Percentiles rank a stretch among this genome's conserved stretches.
These are phyloP conservation scores for Trametes sp. DNA, from an alignment of 1,284 basidiomycete species.

Conservation along the genomic window DNA sequence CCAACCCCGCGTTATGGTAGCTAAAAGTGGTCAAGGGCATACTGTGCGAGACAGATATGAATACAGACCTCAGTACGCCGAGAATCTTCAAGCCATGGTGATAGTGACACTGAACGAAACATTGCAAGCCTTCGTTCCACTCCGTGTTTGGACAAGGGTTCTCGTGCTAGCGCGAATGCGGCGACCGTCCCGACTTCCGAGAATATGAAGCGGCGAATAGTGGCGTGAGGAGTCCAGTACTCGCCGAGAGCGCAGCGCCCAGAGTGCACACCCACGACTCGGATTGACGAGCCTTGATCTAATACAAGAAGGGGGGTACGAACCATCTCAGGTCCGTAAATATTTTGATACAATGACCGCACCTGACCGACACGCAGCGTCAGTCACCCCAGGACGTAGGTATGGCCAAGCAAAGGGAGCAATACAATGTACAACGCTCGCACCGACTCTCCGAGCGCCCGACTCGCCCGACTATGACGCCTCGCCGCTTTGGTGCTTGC, in stretches of 20 bases:
- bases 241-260: constrained; percentile 2
- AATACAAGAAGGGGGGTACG: constrained; percentile 25
- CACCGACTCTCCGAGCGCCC: constrained; percentile 15
- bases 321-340: constrained; percentile 17
- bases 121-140: not conserved
- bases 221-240: not conserved
- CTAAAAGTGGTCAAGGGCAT: too few relatives aligned
- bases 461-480: constrained; percentile 13
- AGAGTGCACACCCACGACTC: not conserved
- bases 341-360: constrained; percentile 24
- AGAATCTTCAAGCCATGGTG: not conserved
- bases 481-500: constrained; percentile 24
- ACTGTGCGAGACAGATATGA: too few relatives aligned
- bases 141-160: not conserved
- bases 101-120: not conserved
- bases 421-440: constrained; percentile 21
- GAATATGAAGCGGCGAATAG: not conserved
- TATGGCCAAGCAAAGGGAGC: constrained; percentile 10
- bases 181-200: constrained; percentile 6
- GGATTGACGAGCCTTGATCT: constrained; percentile 7
- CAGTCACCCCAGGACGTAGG: not conserved
- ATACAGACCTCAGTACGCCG: too few relatives aligned
- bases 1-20: too few relatives aligned
- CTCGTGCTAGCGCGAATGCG: not conserved
- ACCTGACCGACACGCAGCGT: constrained; percentile 19